Evolutionary conservation across 1,139 yeast species (phyloP), one percentile per base, ranked within the genome.

Genomic region (Saccharomycopsis crataegensis): DNA sequence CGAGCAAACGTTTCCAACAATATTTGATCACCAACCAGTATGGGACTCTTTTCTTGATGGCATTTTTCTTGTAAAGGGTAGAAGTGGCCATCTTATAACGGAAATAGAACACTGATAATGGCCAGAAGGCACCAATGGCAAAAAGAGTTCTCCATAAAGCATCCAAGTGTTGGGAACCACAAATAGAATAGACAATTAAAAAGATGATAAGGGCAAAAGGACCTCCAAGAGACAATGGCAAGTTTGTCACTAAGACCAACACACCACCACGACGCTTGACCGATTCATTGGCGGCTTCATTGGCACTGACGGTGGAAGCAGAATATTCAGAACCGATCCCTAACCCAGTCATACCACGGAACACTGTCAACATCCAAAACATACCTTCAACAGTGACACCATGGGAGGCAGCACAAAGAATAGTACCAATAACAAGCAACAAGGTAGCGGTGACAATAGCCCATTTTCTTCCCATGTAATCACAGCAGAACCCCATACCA

Each of bases 241-340:
- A 70, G 65, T 86, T 86, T 8, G 93, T 85, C 22, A 81, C 84
- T 65, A 85, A 61, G 47, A 79, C 75, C 62, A 85, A 83, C 4
- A 78, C 75, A 38, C 82, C 77, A 50, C 91, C 90, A 65, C 91
- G 74, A 62, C 76, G 74, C 62, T 74, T 79, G 48, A 76, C 73
- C 1, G 81, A 73, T 60, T 82, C 85, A 63, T 84, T 83, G 2
- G 90, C 86, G 41, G 89, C 86, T 65, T 84, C 91, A 45, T 82
- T 78, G 1, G 89, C 88, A 36, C 86, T 73, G 1, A 83, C 77
- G 0, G 87, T 79, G 37, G 85, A 79, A 1, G 86, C 81, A 2
- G 87, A 86, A 65, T 84, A 83, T 64, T 86, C 93, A 31, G 89
- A 89, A 56, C 91, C 91, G 58, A 84, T 78, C 56, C 91, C 91